Percentiles rank a stretch among this genome's conserved stretches.
Evolutionary conservation across 345 rosid species (phyloP).

Genomic region (Jatropha curcas): DNA sequence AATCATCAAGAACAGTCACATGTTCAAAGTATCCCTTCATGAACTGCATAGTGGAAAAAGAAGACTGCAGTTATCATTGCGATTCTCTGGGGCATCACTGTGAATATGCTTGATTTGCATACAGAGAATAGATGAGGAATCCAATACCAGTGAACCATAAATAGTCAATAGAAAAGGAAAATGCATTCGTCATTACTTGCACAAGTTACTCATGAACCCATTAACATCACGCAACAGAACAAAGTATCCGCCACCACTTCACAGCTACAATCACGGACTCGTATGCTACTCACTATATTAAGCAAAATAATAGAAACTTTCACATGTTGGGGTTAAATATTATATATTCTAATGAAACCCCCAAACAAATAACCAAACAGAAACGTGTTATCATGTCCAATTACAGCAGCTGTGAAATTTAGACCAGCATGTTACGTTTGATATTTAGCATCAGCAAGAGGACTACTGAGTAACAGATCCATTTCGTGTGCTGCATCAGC

Average conservation of each 20-base stretch:
- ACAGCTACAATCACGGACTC: slow-evolving; percentile 46
- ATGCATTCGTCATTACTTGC: slow-evolving; percentile 26
- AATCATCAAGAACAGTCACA: too few species aligned
- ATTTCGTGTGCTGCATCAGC: slow-evolving; percentile 38
- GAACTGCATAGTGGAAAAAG: too few species aligned
- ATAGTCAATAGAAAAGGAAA: too few species aligned
- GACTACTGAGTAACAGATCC: slow-evolving; percentile 27
- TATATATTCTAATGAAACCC: slow-evolving; percentile 17
- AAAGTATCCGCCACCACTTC: slow-evolving; percentile 45
- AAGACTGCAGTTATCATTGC: too few species aligned
- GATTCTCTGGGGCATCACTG: too few species aligned
- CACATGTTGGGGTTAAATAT: slow-evolving; percentile 14
- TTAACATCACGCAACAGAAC: slow-evolving; percentile 30
- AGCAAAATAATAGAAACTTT: slow-evolving; percentile 33
- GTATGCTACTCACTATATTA: slow-evolving; percentile 46
- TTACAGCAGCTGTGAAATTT: slow-evolving; percentile 26
- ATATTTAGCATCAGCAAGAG: slow-evolving; percentile 17
- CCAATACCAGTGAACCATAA: too few species aligned
- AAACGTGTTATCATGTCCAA: slow-evolving; percentile 30
- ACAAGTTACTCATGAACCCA: slow-evolving; percentile 30
- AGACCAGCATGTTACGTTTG: slow-evolving; percentile 32
- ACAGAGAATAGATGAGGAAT: too few species aligned
- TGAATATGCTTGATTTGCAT: too few species aligned
- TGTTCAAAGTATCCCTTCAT: too few species aligned
- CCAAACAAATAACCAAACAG: slow-evolving; percentile 31